Conservation (phyloP, 2,329 filamentous ascomycete species). For the Fusarium irregulare region DNA sequence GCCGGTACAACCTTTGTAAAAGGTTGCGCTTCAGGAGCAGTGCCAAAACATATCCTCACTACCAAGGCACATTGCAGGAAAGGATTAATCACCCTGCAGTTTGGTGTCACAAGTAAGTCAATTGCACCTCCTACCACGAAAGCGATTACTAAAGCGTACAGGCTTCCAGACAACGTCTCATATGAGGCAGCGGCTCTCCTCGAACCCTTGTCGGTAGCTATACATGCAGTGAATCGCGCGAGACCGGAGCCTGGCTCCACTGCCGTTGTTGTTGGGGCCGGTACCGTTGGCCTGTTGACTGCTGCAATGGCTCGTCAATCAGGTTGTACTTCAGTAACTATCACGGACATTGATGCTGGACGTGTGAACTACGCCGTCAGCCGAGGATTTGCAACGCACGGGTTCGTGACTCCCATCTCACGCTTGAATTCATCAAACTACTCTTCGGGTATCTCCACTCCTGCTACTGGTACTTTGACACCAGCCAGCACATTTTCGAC, state of each 20-base stretch:
- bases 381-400: constrained; percentile 69
- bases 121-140: background rate
- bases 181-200: constrained; percentile 70
- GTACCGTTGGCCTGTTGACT: constrained; percentile 71
- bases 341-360: constrained; percentile 69
- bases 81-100: constrained; percentile 70
- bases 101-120: constrained; percentile 70
- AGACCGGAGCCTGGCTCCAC: constrained; percentile 63
- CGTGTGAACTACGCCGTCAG: constrained; percentile 70
- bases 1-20: constrained; percentile 72
- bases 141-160: constrained; percentile 44
- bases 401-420: constrained; percentile 63
- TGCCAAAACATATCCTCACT: constrained; percentile 72
- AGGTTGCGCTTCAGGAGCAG: constrained; percentile 71
- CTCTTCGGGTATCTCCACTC: constrained; percentile 62
- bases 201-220: constrained; percentile 71
- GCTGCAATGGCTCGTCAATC: constrained; percentile 71
- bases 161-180: constrained; percentile 68
- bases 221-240: constrained; percentile 70
- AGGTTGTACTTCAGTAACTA: constrained; percentile 68
- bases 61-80: constrained; percentile 71
- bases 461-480: constrained; percentile 54
- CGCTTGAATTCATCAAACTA: constrained; percentile 58
- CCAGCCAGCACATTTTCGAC: constrained; percentile 59
- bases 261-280: constrained; percentile 72